Evolutionary conservation across 2,329 filamentous ascomycete genomes (phyloP), one percentile per base, ranked within the genome.

Genomic region (Madurella mycetomatis): DNA sequence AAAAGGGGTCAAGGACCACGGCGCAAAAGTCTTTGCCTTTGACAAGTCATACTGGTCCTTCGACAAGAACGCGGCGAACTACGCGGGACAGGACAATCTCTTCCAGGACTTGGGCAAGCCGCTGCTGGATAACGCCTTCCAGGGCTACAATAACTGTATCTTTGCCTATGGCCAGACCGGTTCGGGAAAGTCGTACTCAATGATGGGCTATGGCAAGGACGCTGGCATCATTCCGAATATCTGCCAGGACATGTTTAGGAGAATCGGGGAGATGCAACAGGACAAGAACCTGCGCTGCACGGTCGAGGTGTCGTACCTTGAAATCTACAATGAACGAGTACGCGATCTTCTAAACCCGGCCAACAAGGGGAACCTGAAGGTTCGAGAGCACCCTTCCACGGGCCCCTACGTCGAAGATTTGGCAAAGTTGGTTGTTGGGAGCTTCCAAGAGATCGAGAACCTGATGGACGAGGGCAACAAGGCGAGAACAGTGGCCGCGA

Each of bases 391-490:
- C 77, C 94, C 94, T 2, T 95, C 92, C 2, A 96, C 94, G 1
- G 94, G 94, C 60, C 95, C 95, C 0, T 99, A 99, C 68, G 95
- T 99, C 50, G 94, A 99, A 72, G 94, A 99, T 76, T 78, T 99
- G 65, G 92, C 95, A 58, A 97, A 99, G 71, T 76, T 99, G 56
- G 90, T 94, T 1, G 94, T 99, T 41, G 84, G 90, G 63, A 92
- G 90, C 56, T 97, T 99, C 69, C 80, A 87, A 51, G 95, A 99
- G 69, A 97, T 99, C 62, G 94, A 99, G 67, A 86, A 96, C 68
- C 76, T 99, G 65, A 99, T 99, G 94, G 94, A 99, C 68, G 92
- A 97, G 73, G 94, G 94, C 66, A 99, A 99, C 78, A 99, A 99
- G 74, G 94, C 94, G 34, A 83, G 94, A 77, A 99, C 94, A 0